phyloP scores from a whole-genome alignment of 352 stramenopile genomes.

The Phytophthora quininea region DNA sequence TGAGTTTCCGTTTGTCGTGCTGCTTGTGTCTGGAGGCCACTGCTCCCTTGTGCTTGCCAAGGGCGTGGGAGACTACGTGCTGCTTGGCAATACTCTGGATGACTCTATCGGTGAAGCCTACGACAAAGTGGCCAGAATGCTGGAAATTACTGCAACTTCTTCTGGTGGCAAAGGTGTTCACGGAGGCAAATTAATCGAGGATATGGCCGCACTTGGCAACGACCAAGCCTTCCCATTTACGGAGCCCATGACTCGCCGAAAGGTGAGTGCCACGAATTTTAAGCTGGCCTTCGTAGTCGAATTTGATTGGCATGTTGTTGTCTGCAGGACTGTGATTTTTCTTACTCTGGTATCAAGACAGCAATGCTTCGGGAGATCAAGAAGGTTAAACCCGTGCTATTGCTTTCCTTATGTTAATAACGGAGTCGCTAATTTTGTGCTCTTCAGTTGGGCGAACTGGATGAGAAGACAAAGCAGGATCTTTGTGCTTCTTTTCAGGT shows the following conservation, averaged over 20 bases:
- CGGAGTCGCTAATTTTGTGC: constrained; percentile 11
- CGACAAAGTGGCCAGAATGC: constrained; percentile 97
- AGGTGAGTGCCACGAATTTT: constrained; percentile 31
- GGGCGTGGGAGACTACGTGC: constrained; percentile 92
- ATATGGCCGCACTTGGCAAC: constrained; percentile 90
- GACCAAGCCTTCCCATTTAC: constrained; percentile 89
- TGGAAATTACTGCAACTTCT: constrained; percentile 73
- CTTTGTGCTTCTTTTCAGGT: constrained; percentile 95
- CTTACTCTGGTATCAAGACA: constrained; percentile 98
- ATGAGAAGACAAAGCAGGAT: constrained; percentile 74
- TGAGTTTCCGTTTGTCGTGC: constrained; percentile 96
- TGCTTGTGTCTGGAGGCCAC: constrained; percentile 98
- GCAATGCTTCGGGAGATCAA: constrained; percentile 89
- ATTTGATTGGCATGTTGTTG: neutral
- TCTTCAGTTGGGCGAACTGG: constrained; percentile 56
- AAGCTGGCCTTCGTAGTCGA: neutral
- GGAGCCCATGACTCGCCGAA: constrained; percentile 91
- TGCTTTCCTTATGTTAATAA: neutral
- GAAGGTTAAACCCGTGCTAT: constrained; percentile 32
- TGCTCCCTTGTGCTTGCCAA: constrained; percentile 95
- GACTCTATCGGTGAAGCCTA: constrained; percentile 98
- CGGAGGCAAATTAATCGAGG: constrained; percentile 95
- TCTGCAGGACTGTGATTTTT: constrained; percentile 95
- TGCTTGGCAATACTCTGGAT: constrained; percentile 97
- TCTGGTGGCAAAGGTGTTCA: constrained; percentile 58